Conservation (phyloP, 495 filamentous ascomycete species). For the Aspergillus sclerotioniger region DNA sequence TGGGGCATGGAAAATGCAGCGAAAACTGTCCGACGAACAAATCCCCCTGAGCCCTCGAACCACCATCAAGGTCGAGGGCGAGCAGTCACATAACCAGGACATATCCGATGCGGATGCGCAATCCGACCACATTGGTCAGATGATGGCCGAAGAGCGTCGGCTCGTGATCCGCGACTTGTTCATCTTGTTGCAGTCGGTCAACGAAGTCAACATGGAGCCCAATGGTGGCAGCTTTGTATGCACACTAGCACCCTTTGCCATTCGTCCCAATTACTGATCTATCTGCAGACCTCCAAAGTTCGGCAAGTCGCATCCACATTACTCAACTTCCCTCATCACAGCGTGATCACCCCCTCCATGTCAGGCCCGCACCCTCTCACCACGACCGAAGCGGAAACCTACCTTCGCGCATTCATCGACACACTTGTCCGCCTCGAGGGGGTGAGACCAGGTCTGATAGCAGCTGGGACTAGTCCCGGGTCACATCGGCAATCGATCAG, state of each 20-base stretch:
- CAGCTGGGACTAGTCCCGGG: constrained; percentile 22
- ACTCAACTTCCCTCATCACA: constrained; percentile 57
- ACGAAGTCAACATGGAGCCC: constrained; percentile 78
- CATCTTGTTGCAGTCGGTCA: constrained; percentile 64
- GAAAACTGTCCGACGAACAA: constrained; percentile 25
- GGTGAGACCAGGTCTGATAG: constrained; percentile 11
- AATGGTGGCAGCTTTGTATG: constrained; percentile 69
- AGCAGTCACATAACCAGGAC: constrained; percentile 6
- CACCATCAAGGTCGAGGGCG: constrained; percentile 21
- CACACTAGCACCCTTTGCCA: background rate
- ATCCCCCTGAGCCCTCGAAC: constrained; percentile 13
- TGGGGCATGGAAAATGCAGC: constrained; percentile 47
- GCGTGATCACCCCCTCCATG: constrained; percentile 35
- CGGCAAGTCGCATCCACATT: constrained; percentile 75
- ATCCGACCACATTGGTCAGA: constrained; percentile 46
- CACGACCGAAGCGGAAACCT: constrained; percentile 55
- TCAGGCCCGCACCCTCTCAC: constrained; percentile 36
- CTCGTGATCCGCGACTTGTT: constrained; percentile 73
- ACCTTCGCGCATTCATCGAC: constrained; percentile 65
- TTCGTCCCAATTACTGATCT: constrained; percentile 5
- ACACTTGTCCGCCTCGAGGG: constrained; percentile 68
- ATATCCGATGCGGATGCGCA: constrained; percentile 31
- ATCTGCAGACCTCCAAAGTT: constrained; percentile 60
- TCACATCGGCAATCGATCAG: constrained; percentile 38
- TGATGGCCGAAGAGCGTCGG: constrained; percentile 68